Base-by-base conservation (phyloP, 495 filamentous ascomycete genomes). In the Hypoxylon crocopeplum region DNA sequence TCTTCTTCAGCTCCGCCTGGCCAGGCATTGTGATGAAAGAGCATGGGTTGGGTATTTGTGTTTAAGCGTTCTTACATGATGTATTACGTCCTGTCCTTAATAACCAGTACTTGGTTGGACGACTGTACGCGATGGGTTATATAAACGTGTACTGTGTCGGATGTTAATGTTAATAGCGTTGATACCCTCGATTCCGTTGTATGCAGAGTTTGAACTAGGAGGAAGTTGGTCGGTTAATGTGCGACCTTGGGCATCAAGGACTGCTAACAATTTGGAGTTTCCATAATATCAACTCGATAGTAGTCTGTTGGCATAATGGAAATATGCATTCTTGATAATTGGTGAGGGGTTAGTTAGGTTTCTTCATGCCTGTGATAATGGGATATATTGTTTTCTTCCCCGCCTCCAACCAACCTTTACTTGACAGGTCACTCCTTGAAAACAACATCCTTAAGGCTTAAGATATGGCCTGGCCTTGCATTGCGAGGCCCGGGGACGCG, bases 161-260 rank as follows among this genome's bases (percentile, higher is more conserved):
- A 12, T 37, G 12, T 54, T 46, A 33, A 58, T 58, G 34, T 58
- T 40, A 29, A 64, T 39, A 47, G 13, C 30, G 32, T 41, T 51
- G 61, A 64, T 64, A 64, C 55, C 48, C 55, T 48, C n/a, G 22
- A 39, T 32, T 54, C 24, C 16, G 37, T 37, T 52, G 30, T 32
- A 22, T 36, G 20, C 13, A 16, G 37, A 25, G 34, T 37, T 6
- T 37, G 8, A 37, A 49, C 22, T 45, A 10, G 34, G 25, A 30
- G 10, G 42, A 44, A 37, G 17, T 30, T 30, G 27, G 30, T 62
- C 42, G 41, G 54, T 58, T 49, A 56, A 38, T 37, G 49, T 30
- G 21, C 24, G 15, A 29, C 36, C 39, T 53, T 58, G 44, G 60
- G 60, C 60, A 58, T 54, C 30, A 54, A 58, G 37, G 41, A 45